phyloP scores from a whole-genome alignment of 768 basidiomycete species.

The Leucosporidium yakuticum region DNA sequence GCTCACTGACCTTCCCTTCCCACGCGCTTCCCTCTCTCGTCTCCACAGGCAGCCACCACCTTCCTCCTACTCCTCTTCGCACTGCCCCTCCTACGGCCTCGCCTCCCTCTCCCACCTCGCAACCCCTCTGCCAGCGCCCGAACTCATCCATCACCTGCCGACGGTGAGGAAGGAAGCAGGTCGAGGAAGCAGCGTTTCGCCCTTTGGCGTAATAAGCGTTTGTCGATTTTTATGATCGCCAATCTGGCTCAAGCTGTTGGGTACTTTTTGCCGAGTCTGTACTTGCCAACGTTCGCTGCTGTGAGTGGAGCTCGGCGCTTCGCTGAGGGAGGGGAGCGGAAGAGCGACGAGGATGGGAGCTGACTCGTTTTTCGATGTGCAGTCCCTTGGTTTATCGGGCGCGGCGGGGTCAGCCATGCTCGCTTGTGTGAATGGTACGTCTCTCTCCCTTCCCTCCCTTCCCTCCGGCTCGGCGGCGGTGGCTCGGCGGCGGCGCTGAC shows the following conservation, averaged over 20 bases:
- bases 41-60: conserved; percentile 1
- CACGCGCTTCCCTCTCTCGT: not conserved
- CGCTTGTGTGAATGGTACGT: conserved; percentile 15
- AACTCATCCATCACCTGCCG: not conserved
- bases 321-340: too few relatives aligned
- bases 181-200: not conserved
- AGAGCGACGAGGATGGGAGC: too few relatives aligned
- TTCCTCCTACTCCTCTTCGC: conserved; percentile 10
- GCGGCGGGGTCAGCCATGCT: not conserved
- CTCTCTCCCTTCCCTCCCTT: not conserved
- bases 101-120: conserved; percentile 4
- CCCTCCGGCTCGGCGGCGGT: too few relatives aligned
- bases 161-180: not conserved
- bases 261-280: conserved; percentile 11
- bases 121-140: too few relatives aligned
- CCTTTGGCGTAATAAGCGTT: not conserved
- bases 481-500: too few relatives aligned
- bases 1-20: not conserved
- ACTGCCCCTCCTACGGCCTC: conserved; percentile 9
- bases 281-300: conserved; percentile 10
- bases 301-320: too few relatives aligned
- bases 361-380: too few relatives aligned
- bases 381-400: conserved; percentile 10
- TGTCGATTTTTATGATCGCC: conserved; percentile 18
- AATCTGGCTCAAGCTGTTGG: conserved; percentile 13